phyloP scores from a whole-genome alignment of 768 basidiomycete species.

The Agaricus subrufescens region DNA sequence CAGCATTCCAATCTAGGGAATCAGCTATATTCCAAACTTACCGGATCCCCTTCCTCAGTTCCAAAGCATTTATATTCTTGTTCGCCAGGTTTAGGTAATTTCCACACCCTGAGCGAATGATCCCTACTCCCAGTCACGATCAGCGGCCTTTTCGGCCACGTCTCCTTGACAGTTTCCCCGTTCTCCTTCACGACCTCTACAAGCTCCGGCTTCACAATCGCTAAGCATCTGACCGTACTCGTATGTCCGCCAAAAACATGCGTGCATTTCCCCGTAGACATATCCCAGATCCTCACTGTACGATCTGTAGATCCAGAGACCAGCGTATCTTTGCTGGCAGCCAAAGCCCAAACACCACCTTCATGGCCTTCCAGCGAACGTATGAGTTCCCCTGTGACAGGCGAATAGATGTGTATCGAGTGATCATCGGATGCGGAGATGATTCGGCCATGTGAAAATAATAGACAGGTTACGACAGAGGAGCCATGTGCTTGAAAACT shows the following conservation, averaged over 20 bases:
- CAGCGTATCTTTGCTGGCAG: constrained; percentile 79
- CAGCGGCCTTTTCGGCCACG: constrained; percentile 61
- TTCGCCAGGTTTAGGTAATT: constrained; percentile 56
- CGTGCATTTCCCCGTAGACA: constrained; percentile 73
- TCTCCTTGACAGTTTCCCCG: constrained; percentile 61
- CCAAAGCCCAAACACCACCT: constrained; percentile 97
- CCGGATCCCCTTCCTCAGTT: constrained; percentile 46
- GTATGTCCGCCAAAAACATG: constrained; percentile 97
- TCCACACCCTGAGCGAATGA: constrained; percentile 59
- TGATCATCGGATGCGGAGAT: constrained; percentile 98
- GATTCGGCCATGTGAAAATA: constrained; percentile 92
- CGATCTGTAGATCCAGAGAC: constrained; percentile 94
- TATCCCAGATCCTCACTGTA: constrained; percentile 89
- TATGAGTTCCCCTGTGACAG: constrained; percentile 71
- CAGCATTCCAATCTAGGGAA: constrained; percentile 5
- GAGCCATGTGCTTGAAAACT: constrained; percentile 87
- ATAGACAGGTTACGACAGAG: constrained; percentile 91
- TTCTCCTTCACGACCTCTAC: constrained; percentile 67
- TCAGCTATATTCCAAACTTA: constrained; percentile 1
- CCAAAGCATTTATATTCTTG: constrained; percentile 70
- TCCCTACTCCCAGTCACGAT: constrained; percentile 76
- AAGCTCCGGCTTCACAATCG: constrained; percentile 92
- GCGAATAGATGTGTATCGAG: constrained; percentile 92
- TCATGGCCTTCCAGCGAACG: constrained; percentile 84
- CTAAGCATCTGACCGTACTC: constrained; percentile 91